Evolutionary conservation across 139 green algal genomes (phyloP), one percentile per base, ranked within the genome.

Genomic region (Picochlorum sp.): DNA sequence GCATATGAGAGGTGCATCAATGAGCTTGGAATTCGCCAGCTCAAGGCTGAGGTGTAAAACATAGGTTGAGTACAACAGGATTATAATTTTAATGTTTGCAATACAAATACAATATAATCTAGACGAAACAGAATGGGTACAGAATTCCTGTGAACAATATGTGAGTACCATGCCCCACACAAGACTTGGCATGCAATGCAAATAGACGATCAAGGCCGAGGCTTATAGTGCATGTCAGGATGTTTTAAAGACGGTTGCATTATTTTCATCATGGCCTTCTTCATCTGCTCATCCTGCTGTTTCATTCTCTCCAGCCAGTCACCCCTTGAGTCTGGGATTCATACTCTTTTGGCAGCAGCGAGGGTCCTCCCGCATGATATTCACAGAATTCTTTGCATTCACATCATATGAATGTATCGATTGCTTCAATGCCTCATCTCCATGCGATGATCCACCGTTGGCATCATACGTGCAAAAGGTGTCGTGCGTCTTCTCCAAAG

Each of bases 1-100:
- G 61, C 45, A 28, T 75, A 75, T 49, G 62, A 75, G 45, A 37
- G 20, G 9, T 24, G 62, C 15, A 30, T 63, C 2, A 24, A 30
- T 6, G 37, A 60, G 18, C 69, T 75, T 21, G 45, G 45, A 59
- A 75, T 75, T 62, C 62, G 69, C 11, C 62, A 61, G n/a, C 62
- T 75, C 20, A 75, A 75, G 68, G 20, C 26, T 5, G 47, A 54
- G 47, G 47, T 54, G 11, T 54, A 54, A 24, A 20, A 20, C 41
- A 45, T 23, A 67, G 34, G 23, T 51, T 18, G 5, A 23, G 14
- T 57, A 23, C 23, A 65, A 21, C 44, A 59, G 20, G 13, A 57
- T 32, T 9, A 13, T 18, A 9, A 51, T 50, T 18, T 18, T 18
- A n/a, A 49, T 59, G 23, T 32, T n/a, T 65, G 57, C 57, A 30